These are phyloP conservation scores for Sugiyamaella marilandica DNA, from an alignment of 805 yeast genomes.

Conservation along the genomic window DNA sequence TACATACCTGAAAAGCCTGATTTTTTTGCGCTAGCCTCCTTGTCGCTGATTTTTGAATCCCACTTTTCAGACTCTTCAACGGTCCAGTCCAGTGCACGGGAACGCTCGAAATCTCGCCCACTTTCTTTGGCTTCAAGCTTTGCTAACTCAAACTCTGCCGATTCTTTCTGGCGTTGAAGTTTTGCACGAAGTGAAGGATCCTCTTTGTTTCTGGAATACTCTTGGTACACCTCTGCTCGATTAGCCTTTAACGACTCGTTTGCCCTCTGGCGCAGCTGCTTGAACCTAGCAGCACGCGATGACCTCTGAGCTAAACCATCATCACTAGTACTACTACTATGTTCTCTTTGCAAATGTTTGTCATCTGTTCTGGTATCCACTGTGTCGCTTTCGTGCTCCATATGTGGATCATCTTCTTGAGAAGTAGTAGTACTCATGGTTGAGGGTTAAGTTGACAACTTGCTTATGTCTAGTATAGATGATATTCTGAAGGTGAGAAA, in stretches of 20 bases:
- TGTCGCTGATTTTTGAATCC: constrained; percentile 40
- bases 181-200: constrained; percentile 28
- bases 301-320: not conserved
- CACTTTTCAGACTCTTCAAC: constrained; percentile 63
- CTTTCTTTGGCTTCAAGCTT: constrained; percentile 34
- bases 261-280: constrained; percentile 30
- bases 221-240: constrained; percentile 37
- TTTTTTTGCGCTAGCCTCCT: constrained; percentile 26
- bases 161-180: constrained; percentile 32
- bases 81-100: constrained; percentile 50
- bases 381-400: not conserved
- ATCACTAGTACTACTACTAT: not conserved
- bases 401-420: not conserved
- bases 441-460: not conserved
- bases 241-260: constrained; percentile 32
- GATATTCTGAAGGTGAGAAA: constrained; percentile 3
- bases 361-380: not conserved
- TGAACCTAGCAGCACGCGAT: constrained; percentile 27
- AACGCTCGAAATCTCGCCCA: constrained; percentile 41
- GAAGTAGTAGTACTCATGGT: not conserved
- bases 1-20: constrained; percentile 36
- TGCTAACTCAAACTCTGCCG: constrained; percentile 39
- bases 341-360: not conserved
- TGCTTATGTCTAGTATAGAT: constrained; percentile 7
- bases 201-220: constrained; percentile 28